Conservation (phyloP, 2,329 filamentous ascomycete species). For the Sporothrix luriei region DNA sequence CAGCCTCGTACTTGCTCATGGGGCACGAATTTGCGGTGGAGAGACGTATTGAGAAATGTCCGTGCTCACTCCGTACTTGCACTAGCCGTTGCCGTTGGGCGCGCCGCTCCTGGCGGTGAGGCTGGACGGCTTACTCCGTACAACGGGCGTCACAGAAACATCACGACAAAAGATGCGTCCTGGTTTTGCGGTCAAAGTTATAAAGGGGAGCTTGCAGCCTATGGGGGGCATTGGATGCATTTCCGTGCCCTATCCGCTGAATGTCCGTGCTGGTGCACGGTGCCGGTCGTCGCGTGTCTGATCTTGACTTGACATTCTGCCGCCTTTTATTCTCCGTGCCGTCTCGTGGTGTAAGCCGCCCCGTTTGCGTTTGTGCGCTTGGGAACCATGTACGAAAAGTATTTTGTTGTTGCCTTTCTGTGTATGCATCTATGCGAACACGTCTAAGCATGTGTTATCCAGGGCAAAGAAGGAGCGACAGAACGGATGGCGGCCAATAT, state of each 20-base stretch:
- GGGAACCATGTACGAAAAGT: constrained; percentile 2
- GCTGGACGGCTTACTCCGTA: background rate
- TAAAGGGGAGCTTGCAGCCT: too few relatives aligned
- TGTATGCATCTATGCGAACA: background rate
- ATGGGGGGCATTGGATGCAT: background rate
- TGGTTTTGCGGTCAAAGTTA: too few relatives aligned
- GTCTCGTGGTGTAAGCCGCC: background rate
- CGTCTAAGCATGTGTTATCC: background rate
- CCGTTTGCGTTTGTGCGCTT: background rate
- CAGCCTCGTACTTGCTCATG: too few relatives aligned
- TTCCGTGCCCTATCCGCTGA: background rate
- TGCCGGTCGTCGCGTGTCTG: background rate
- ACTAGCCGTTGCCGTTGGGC: background rate
- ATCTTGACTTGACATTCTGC: background rate
- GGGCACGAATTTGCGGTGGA: background rate
- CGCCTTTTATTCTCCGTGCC: background rate
- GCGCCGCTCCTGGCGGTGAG: background rate
- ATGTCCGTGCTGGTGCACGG: constrained; percentile 11
- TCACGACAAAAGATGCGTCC: too few relatives aligned
- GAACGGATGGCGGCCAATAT: background rate
- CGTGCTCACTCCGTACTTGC: constrained; percentile 1
- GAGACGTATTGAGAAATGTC: background rate
- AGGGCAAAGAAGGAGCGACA: background rate
- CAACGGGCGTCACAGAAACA: background rate
- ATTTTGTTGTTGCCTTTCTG: background rate